A percentile compares a stretch with the other conserved stretches of the same genome.
These are phyloP conservation scores for Aureobasidium sp. DNA, from an alignment of 2,329 filamentous ascomycete species.

Conservation along the genomic window DNA sequence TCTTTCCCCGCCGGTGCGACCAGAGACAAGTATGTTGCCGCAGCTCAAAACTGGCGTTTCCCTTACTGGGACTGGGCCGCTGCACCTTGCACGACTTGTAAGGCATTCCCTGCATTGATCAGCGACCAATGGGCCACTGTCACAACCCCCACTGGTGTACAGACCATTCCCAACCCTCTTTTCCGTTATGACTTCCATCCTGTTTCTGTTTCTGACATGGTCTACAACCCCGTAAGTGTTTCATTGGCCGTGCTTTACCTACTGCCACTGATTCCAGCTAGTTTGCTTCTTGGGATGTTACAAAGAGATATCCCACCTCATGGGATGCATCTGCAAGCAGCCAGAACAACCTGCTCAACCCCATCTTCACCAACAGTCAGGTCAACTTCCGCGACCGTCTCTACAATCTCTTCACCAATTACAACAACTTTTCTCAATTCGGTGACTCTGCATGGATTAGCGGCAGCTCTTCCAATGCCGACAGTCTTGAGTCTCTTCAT, in stretches of 20 bases:
- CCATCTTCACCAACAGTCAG: conserved; percentile 47
- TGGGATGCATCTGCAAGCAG: conserved; percentile 43
- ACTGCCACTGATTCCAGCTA: conserved; percentile 24
- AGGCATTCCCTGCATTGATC: conserved; percentile 35
- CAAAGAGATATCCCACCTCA: conserved; percentile 50
- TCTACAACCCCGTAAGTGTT: conserved; percentile 51
- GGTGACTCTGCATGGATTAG: conserved; percentile 58
- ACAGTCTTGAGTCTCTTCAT: conserved; percentile 50
- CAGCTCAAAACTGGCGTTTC: conserved; percentile 36
- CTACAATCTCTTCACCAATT: conserved; percentile 60
- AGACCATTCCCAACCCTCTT: conserved; percentile 30
- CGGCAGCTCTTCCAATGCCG: conserved; percentile 42
- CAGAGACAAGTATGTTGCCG: conserved; percentile 34
- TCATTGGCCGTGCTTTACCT: background rate
- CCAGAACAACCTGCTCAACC: conserved; percentile 52
- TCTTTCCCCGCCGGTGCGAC: conserved; percentile 34
- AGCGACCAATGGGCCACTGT: conserved; percentile 33
- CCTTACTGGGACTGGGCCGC: conserved; percentile 46
- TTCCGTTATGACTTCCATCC: conserved; percentile 39
- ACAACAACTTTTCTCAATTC: conserved; percentile 60
- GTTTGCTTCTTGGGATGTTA: conserved; percentile 55
- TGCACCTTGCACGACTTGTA: conserved; percentile 27
- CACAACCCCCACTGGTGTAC: conserved; percentile 28
- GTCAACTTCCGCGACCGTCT: conserved; percentile 53
- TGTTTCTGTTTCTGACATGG: conserved; percentile 51